Evolutionary conservation across 768 basidiomycete genomes (phyloP).

Genomic region (Rhodocollybia butyracea): DNA sequence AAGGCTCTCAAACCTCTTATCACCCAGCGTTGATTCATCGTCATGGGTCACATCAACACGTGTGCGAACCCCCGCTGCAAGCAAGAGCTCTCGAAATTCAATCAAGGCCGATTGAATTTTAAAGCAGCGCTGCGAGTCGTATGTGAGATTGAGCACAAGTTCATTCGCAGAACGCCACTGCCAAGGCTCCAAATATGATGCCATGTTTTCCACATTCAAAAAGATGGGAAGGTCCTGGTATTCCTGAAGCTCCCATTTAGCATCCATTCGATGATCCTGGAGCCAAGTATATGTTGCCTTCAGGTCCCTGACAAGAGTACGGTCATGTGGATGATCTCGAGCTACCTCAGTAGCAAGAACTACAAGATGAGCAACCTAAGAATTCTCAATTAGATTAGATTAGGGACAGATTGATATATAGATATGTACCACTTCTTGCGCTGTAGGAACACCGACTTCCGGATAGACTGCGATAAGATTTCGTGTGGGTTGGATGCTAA

Average conservation of each 20-base stretch:
- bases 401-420: not conserved
- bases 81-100: constrained; percentile 29
- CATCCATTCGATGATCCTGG: constrained; percentile 22
- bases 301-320: constrained; percentile 33
- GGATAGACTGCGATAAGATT: constrained; percentile 31
- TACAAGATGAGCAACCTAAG: constrained; percentile 39
- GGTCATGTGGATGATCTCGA: constrained; percentile 18
- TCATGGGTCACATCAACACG: constrained; percentile 15
- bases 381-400: not conserved
- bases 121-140: constrained; percentile 23
- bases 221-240: constrained; percentile 29
- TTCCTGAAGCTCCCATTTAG: constrained; percentile 14
- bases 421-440: constrained; percentile 39
- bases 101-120: constrained; percentile 32
- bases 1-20: constrained; percentile 30
- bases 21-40: not conserved
- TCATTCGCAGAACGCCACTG: constrained; percentile 34
- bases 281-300: constrained; percentile 43
- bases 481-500: constrained; percentile 23
- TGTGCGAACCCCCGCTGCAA: constrained; percentile 27
- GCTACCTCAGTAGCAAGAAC: constrained; percentile 28
- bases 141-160: constrained; percentile 33
- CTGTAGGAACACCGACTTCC: constrained; percentile 35
- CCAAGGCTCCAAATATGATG: constrained; percentile 27
- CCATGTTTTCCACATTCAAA: constrained; percentile 43